Base-by-base conservation (phyloP, 805 yeast species). In the Kuraishia molischiana region DNA sequence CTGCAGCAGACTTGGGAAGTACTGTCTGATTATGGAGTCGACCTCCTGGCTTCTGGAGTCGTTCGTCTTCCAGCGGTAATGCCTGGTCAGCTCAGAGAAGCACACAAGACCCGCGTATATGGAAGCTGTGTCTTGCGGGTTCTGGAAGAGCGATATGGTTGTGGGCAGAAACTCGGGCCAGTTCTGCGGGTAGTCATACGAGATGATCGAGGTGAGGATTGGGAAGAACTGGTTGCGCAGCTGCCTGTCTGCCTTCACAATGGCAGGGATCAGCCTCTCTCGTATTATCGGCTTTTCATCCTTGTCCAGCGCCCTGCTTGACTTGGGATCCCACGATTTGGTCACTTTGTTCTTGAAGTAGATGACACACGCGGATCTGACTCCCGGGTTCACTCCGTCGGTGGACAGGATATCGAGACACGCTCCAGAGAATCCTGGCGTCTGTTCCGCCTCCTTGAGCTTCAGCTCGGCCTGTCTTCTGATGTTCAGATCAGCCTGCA, bases 281-380 rank as follows among this genome's bases (percentile, higher is more conserved):
- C 80, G 73, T 44, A 92, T 75, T 19, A 72, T 64, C 3, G 84
- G 85, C 51, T 79, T 83, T 53, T 90, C 97, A 42, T 73, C 87
- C 3, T 64, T 61, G 45, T 77, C 81, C 10, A 85, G 75, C 15
- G 40, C 44, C 21, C 44, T 41, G 5, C 54, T 51, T 8, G 48
- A 36, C 20, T 44, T 52, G 5, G 52, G 47, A 32, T 61, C 44
- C 97, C 97, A 92, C 42, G 71, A 67, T 35, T 73, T 69, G 10
- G 69, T 58, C 14, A 87, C 67, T 39, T 77, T 67, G 57, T 90
- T 92, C 54, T 90, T 90, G 61, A 90, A 77, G 57, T 78, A 89
- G 19, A 90, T 79, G 0, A 94, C 92, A 20, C 95, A 84, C 6
- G 95, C 86, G 40, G 77, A 69, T 48, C 80, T 75, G 36, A 85